Percentiles rank a stretch among this genome's conserved stretches.
phyloP scores from a whole-genome alignment of 192 early-diverging fungal genomes.

The Gigaspora rosea region DNA sequence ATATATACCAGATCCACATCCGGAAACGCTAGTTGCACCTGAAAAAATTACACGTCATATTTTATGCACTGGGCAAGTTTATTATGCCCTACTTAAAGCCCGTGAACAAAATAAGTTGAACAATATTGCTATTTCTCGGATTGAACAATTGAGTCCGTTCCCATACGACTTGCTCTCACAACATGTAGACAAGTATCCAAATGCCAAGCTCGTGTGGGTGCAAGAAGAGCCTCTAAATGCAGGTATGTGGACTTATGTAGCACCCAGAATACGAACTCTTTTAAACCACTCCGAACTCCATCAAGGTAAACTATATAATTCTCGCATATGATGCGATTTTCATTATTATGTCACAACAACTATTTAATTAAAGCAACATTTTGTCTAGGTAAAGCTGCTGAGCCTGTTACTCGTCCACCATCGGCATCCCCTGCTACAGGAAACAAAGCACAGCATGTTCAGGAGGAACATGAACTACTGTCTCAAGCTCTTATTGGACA shows the following conservation, averaged over 20 bases:
- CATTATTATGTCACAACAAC: not conserved
- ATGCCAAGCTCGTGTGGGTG: slow-evolving; percentile 88
- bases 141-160: slow-evolving; percentile 96
- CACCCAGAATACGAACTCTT: slow-evolving; percentile 83
- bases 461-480: slow-evolving; percentile 75
- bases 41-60: slow-evolving; percentile 91
- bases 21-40: slow-evolving; percentile 72
- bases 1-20: slow-evolving; percentile 90
- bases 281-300: slow-evolving; percentile 74
- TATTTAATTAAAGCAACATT: not conserved
- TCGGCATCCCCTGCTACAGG: slow-evolving; percentile 89
- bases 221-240: slow-evolving; percentile 97
- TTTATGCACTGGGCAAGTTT: slow-evolving; percentile 96
- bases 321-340: slow-evolving; percentile 23
- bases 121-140: slow-evolving; percentile 87
- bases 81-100: slow-evolving; percentile 89
- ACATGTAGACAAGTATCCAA: slow-evolving; percentile 88
- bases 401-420: slow-evolving; percentile 86
- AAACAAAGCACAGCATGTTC: slow-evolving; percentile 91
- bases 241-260: slow-evolving; percentile 89
- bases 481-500: slow-evolving; percentile 73
- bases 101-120: slow-evolving; percentile 88
- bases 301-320: slow-evolving; percentile 45
- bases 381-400: slow-evolving; percentile 51
- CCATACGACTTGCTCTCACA: slow-evolving; percentile 89